A percentile compares a stretch with the other conserved stretches of the same genome.
These are phyloP conservation scores for Diutina ranongensis DNA, from an alignment of 1,139 yeast genomes.

Conservation along the genomic window DNA sequence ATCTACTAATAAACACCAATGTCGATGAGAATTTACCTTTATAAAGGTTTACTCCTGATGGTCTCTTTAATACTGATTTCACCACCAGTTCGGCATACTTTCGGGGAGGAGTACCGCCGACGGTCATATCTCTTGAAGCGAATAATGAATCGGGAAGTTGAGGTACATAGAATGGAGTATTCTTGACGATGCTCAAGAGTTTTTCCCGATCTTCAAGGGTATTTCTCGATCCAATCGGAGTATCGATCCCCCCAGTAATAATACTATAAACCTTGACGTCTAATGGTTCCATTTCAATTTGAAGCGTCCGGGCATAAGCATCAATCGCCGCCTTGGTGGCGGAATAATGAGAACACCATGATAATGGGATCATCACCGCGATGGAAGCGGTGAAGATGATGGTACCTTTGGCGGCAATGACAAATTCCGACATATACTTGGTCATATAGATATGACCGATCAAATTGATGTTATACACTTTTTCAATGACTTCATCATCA, in stretches of 20 bases:
- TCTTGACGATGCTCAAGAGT: too few relatives aligned
- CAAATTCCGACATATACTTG: conserved; percentile 19
- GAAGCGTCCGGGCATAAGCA: conserved; percentile 16
- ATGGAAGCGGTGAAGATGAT: conserved; percentile 27
- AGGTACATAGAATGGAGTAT: too few relatives aligned
- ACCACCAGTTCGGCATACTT: neutral
- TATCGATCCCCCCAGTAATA: conserved; percentile 30
- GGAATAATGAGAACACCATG: conserved; percentile 25
- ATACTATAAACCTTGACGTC: conserved; percentile 26
- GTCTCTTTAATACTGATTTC: neutral
- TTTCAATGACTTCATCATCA: conserved; percentile 16
- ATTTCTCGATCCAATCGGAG: conserved; percentile 15
- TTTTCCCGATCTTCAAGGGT: too few relatives aligned
- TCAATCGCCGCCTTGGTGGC: conserved; percentile 25
- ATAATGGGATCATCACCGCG: conserved; percentile 23
- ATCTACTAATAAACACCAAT: neutral
- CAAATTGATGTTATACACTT: conserved; percentile 22
- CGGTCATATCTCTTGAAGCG: neutral
- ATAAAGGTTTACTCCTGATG: neutral
- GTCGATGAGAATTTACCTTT: neutral
- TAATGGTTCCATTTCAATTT: conserved; percentile 20
- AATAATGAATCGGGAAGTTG: neutral
- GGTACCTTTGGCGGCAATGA: conserved; percentile 23
- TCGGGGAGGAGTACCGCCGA: neutral
- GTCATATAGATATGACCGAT: conserved; percentile 29